Percentiles rank a stretch among this genome's conserved stretches.
phyloP scores from a whole-genome alignment of 345 rosid species.

The Syzygium grande region DNA sequence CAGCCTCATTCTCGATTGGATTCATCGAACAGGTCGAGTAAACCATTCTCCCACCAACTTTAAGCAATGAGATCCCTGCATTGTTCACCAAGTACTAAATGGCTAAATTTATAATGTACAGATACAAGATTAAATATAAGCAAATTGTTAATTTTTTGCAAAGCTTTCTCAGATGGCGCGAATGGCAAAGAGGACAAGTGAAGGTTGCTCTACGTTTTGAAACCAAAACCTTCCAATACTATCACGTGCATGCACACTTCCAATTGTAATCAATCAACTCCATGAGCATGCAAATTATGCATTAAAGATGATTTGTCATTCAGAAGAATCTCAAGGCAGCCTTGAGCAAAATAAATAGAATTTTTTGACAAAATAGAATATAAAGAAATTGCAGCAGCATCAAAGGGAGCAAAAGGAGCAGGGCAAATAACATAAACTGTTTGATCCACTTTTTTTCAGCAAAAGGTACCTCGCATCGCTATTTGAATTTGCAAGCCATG shows the following conservation, averaged over 20 bases:
- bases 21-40: constrained; percentile 99
- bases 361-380: neutral
- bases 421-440: neutral
- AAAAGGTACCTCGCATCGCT: constrained; percentile 71
- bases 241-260: neutral
- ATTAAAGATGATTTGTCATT: neutral
- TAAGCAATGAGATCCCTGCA: constrained; percentile 71
- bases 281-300: neutral
- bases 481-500: constrained; percentile 83
- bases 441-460: neutral
- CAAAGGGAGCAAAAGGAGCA: neutral
- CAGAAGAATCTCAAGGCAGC: neutral
- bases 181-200: neutral
- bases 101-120: neutral
- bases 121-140: neutral
- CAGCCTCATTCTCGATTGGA: constrained; percentile 97
- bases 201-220: neutral
- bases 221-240: neutral
- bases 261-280: neutral
- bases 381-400: neutral
- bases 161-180: neutral
- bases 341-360: neutral
- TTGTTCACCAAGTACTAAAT: neutral
- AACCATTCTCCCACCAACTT: constrained; percentile 96
- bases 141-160: neutral